These are phyloP conservation scores for Amoeboradix gromovi DNA, from an alignment of 371 early-diverging fungal species.

Conservation along the genomic window DNA sequence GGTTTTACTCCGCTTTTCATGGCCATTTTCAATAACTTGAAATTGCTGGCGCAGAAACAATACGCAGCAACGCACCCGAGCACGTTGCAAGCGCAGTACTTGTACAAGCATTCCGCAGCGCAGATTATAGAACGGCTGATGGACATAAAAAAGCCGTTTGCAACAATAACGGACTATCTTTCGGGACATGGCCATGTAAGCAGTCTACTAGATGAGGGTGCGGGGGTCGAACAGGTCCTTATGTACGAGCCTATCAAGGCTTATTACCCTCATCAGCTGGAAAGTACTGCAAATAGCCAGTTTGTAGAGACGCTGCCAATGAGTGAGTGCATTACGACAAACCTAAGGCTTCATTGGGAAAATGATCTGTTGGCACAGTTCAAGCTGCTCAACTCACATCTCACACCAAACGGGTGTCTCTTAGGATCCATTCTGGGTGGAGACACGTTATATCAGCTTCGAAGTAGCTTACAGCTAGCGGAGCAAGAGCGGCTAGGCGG, in stretches of 20 bases:
- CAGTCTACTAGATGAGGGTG: not conserved
- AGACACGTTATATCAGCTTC: constrained; percentile 67
- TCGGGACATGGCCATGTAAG: not conserved
- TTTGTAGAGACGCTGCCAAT: not conserved
- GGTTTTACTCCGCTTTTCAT: no score
- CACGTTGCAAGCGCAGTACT: not conserved
- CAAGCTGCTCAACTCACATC: constrained; percentile 14
- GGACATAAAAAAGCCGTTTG: not conserved
- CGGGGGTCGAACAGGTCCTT: not conserved
- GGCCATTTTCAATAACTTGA: no score
- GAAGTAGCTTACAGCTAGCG: constrained; percentile 58
- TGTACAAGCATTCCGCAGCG: not conserved
- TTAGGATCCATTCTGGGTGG: constrained; percentile 73
- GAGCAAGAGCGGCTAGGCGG: constrained; percentile 68
- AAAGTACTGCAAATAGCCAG: not conserved
- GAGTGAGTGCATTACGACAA: constrained; percentile 5
- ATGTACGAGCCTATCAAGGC: not conserved
- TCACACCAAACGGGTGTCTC: constrained; percentile 72
- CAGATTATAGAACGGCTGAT: not conserved
- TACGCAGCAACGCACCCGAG: not conserved
- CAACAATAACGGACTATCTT: not conserved
- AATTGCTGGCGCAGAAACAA: no score
- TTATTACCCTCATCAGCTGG: not conserved
- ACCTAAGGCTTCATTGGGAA: constrained; percentile 68
- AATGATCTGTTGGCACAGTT: constrained; percentile 57